Percentiles rank a stretch among this genome's conserved stretches.
Conservation (phyloP, 768 basidiomycete species). For the Coprinellus micaceus region DNA sequence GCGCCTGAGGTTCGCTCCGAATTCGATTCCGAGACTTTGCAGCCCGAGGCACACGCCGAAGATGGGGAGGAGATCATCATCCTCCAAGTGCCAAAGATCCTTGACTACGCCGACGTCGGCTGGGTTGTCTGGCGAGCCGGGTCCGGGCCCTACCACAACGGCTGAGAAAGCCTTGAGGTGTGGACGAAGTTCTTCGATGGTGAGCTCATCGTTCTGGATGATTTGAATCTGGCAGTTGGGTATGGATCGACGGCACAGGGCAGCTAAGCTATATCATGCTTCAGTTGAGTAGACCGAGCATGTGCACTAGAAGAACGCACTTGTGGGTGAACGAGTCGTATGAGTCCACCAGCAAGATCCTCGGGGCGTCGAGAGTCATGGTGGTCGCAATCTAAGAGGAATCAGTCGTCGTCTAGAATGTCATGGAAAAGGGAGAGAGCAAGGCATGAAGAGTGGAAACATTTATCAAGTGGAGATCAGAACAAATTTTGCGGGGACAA, state of each 20-base stretch:
- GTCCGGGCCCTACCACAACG: constrained; percentile 74
- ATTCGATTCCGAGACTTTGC: constrained; percentile 68
- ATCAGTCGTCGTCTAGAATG: neutral
- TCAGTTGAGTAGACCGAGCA: neutral
- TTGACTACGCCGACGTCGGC: constrained; percentile 67
- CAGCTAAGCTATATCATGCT: constrained; percentile 53
- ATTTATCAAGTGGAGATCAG: neutral
- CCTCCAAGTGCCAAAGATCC: constrained; percentile 64
- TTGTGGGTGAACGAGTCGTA: constrained; percentile 90
- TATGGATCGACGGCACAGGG: constrained; percentile 61
- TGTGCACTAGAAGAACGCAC: constrained; percentile 38
- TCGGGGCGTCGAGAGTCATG: constrained; percentile 40
- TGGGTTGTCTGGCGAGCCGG: constrained; percentile 65
- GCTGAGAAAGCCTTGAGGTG: constrained; percentile 62
- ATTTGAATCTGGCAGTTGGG: constrained; percentile 62
- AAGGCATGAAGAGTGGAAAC: no score
- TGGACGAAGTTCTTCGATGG: constrained; percentile 46
- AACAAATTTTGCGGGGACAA: neutral
- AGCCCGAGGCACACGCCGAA: constrained; percentile 84
- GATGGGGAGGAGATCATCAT: constrained; percentile 54
- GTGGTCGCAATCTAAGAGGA: neutral
- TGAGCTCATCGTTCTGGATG: constrained; percentile 67
- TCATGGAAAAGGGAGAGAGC: no score
- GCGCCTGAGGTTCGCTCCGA: constrained; percentile 57
- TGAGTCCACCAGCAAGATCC: constrained; percentile 73